Conservation (phyloP, 352 stramenopile genomes). For the Pythium chondricola region DNA sequence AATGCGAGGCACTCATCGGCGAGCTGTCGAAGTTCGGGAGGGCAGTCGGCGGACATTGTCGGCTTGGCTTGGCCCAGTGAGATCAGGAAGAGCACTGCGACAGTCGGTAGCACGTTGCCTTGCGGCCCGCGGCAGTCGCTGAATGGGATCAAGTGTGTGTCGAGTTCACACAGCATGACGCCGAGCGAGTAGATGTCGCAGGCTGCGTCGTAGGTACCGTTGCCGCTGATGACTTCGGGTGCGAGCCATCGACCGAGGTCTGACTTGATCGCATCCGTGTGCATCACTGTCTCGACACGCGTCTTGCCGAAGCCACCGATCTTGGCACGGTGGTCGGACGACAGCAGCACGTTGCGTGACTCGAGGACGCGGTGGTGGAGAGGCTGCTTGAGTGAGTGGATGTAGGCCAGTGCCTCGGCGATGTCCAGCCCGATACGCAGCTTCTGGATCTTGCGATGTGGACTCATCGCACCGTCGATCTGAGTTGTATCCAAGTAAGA, state of each 20-base stretch:
- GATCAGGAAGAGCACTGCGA: slow-evolving; percentile 9
- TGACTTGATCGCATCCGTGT: neutral
- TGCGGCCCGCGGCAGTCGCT: slow-evolving; percentile 10
- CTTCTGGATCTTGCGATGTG: slow-evolving; percentile 16
- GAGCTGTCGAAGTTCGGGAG: slow-evolving; percentile 8
- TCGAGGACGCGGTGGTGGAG: slow-evolving; percentile 21
- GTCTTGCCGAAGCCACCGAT: slow-evolving; percentile 18
- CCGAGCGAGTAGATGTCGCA: slow-evolving; percentile 21
- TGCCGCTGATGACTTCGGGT: slow-evolving; percentile 9
- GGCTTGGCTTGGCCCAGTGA: slow-evolving; percentile 10
- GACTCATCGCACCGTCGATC: neutral
- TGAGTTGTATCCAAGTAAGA: slow-evolving; percentile 10
- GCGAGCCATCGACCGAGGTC: slow-evolving; percentile 15
- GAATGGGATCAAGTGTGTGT: slow-evolving; percentile 17
- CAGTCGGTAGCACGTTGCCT: slow-evolving; percentile 6
- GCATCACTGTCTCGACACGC: slow-evolving; percentile 1
- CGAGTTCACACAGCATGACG: slow-evolving; percentile 18
- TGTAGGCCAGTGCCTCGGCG: slow-evolving; percentile 22
- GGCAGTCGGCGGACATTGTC: slow-evolving; percentile 13
- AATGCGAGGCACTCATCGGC: slow-evolving; percentile 15
- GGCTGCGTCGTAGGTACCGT: slow-evolving; percentile 4
- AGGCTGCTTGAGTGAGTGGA: slow-evolving; percentile 17
- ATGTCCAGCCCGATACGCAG: slow-evolving; percentile 22
- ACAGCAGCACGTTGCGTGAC: slow-evolving; percentile 23
- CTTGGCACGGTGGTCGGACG: slow-evolving; percentile 13